Evolutionary conservation across 495 filamentous ascomycete species (phyloP), one percentile per base, ranked within the genome.

Genomic region (Parachaetomium inaequale): DNA sequence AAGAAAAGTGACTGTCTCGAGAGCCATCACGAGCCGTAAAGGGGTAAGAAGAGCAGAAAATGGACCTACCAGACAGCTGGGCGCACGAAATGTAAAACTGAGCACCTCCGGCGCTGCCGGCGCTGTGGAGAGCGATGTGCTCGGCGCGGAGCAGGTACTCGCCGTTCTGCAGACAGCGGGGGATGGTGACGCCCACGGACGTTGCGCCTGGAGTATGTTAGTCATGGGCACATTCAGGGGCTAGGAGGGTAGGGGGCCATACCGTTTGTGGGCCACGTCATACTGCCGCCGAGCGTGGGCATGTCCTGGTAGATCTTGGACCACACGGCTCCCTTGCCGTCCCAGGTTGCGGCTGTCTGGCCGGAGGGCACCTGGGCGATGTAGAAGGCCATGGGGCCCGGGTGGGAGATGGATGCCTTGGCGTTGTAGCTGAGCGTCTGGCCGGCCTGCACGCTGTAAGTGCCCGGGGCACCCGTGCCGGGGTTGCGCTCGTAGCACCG

Each of bases 101-200:
- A 1, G 84, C 81, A 23, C 81, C 81, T 26, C 74, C 75, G 19
- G 66, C 66, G 7, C 66, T 47, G 46, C 66, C 62, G 15, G 82
- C 83, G 40, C 65, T 67, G 64, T 85, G 81, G 14, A 83, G 75
- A 3, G 77, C 82, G 40, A 86, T 79, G 62, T 84, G 82, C 73
- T 87, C 85, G 25, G 81, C 78, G 10, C 84, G 78, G 47, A 86
- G 71, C 19, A 88, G 79, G 70, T 87, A 87, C 49, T 84, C 78
- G 55, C 84, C 84, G 38, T 79, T 68, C 4, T 77, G 74, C 7
- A 84, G 72, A 50, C 76, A 77, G 36, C 75, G 68, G 32, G 82
- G 83, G 57, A 84, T 78, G 19, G 59, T 76, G 61, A 84, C 78
- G 55, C 70, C 64, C 54, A 84, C 65, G 21, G 69, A 61, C 1